These are phyloP conservation scores for Onygenales sp. DNA, from an alignment of 2,329 filamentous ascomycete species.

Conservation along the genomic window DNA sequence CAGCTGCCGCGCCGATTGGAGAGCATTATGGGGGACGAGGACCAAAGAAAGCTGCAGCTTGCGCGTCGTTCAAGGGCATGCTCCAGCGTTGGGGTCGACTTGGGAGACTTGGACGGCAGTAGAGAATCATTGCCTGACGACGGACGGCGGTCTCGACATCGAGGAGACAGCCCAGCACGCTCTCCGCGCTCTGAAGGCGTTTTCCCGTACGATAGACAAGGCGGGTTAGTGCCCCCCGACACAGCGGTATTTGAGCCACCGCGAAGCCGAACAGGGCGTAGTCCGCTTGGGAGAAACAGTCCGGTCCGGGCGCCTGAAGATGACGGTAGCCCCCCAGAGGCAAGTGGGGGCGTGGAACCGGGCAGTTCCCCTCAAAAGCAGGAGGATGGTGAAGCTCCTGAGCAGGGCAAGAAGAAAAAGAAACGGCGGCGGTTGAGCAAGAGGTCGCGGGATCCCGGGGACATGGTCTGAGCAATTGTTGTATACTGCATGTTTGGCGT, in stretches of 20 bases:
- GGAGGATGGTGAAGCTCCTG: slow-evolving; percentile 15
- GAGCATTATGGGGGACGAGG: slow-evolving; percentile 69
- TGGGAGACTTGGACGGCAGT: slow-evolving; percentile 1
- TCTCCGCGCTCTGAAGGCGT: slow-evolving; percentile 1
- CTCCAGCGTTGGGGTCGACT: slow-evolving; percentile 1
- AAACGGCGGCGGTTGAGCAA: slow-evolving; percentile 8
- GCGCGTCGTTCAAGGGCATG: slow-evolving; percentile 43
- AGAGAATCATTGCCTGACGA: not conserved
- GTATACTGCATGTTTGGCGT: not conserved
- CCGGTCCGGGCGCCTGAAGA: slow-evolving; percentile 12
- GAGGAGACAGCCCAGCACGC: not conserved
- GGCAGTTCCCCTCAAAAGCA: slow-evolving; percentile 4
- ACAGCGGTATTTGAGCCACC: slow-evolving; percentile 11
- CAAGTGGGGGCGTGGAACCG: not conserved
- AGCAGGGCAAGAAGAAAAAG: slow-evolving; percentile 5
- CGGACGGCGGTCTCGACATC: slow-evolving; percentile 1
- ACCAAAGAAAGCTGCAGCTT: slow-evolving; percentile 62
- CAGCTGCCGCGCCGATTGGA: slow-evolving; percentile 61
- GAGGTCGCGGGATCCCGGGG: slow-evolving; percentile 1
- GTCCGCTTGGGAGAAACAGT: slow-evolving; percentile 26
- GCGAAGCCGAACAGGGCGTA: slow-evolving; percentile 19
- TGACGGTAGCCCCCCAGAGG: not conserved
- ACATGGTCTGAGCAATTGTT: slow-evolving; percentile 5
- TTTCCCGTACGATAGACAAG: slow-evolving; percentile 4
- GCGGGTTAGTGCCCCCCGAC: slow-evolving; percentile 5